Evolutionary conservation across 2,329 filamentous ascomycete genomes (phyloP), one percentile per base, ranked within the genome.

Genomic region (Colletotrichum trifolii): DNA sequence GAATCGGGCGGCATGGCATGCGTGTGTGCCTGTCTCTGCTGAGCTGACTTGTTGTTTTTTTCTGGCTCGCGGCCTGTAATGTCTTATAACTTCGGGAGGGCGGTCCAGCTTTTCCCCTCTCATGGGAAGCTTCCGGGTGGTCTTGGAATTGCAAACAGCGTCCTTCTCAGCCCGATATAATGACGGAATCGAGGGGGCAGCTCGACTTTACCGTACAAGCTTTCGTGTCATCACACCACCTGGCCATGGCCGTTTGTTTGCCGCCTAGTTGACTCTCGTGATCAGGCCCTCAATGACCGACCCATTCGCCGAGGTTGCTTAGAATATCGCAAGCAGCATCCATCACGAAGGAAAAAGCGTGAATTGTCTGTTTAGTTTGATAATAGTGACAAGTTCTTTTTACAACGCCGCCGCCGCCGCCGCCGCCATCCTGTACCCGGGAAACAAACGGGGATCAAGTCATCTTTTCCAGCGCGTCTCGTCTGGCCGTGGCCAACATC

Each of bases 381-480:
- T 58, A 64, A 64, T 64, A 40, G 54, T 60, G 45, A 66, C 54
- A 66, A 66, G 64, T 60, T 64, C 54, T 66, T 66, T 25, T 66
- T 60, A 64, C 64, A 64, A 63, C 64, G 25, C 25, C 25, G 25
- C 25, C 25, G 25, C 25, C 25, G 25, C 25, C 25, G 64, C 60
- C 64, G 58, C 45, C 62, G 58, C 58, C 63, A 48, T 56, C 58
- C 52, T 63, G 40, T 47, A 38, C 62, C 36, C 40, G 39, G 46
- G 57, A 56, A 65, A 33, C 40, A 52, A 36, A 53, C 35, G 46
- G 45, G 53, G 35, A 34, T 43, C 43, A 17, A 54, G 60, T 54
- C 48, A n/a, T 49, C 48, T 46, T 43, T 46, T 35, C 49, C 25
- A 25, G 25, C 50, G 58, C 43, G 17, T 50, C 35, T 66, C 56